Conservation (phyloP, 345 rosid species). For the Fremontodendron californicum region DNA sequence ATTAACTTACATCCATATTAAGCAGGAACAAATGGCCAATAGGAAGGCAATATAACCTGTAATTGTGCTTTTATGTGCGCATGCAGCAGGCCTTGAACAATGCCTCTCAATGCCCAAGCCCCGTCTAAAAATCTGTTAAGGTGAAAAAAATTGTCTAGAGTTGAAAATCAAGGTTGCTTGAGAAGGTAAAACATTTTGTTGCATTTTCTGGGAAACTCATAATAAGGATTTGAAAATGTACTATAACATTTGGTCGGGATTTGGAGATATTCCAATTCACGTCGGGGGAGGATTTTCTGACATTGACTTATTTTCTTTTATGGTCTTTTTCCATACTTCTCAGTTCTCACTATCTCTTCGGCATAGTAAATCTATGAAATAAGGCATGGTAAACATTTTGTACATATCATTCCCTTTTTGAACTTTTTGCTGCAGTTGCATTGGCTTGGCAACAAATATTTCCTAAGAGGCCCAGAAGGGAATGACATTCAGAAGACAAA, state of each 20-base stretch:
- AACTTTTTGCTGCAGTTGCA: slow-evolving; percentile 28
- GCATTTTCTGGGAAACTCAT: background rate
- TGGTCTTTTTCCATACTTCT: background rate
- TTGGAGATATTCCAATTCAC: background rate
- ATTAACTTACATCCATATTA: background rate
- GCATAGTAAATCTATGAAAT: background rate
- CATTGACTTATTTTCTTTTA: background rate
- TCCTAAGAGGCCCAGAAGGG: slow-evolving; percentile 40
- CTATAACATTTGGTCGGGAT: background rate
- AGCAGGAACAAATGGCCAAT: background rate
- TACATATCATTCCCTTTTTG: background rate
- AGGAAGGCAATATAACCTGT: background rate
- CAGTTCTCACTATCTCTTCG: background rate
- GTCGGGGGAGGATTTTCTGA: background rate
- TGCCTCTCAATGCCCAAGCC: background rate
- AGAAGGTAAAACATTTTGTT: background rate
- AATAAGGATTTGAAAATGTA: background rate
- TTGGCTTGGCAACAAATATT: slow-evolving; percentile 48
- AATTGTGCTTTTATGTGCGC: background rate
- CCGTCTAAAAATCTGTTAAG: background rate
- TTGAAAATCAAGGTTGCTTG: background rate
- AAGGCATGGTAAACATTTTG: background rate
- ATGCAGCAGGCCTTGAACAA: background rate
- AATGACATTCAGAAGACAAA: slow-evolving; percentile 51
- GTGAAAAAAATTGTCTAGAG: background rate